Base-by-base conservation (phyloP, 2,329 filamentous ascomycete species). In the Venturia nashicola region DNA sequence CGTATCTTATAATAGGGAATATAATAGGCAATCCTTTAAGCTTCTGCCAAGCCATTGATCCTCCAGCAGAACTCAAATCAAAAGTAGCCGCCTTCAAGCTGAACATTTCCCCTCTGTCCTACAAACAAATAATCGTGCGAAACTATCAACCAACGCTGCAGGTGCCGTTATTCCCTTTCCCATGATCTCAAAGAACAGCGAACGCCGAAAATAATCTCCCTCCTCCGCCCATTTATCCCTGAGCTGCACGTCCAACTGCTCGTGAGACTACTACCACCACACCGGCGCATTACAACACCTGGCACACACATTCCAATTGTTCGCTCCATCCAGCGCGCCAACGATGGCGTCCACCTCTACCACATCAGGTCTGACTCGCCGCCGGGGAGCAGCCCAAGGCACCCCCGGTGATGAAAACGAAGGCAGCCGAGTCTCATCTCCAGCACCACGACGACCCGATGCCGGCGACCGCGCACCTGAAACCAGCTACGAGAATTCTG, bases 401-500 rank as follows among this genome's bases (percentile, higher is more conserved):
- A 79, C 79, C 61, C 82, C 83, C 65, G 83, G 80, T 74, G 85
- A 87, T 67, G 82, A 84, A 72, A 81, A 84, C 70, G 82, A 86
- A 70, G 78, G 81, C 71, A 85, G 82, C 77, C 82, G 87, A 72
- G 86, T 89, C 69, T 80, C 82, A 71, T 88, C 86, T 61, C 86
- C 86, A 46, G 80, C 80, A 65, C 83, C 86, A 67, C 76, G 78
- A 81, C 85, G 79, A 78, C 85, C 79, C 80, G 84, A 79, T 66
- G 75, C 75, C 70, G 27, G 46, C 46, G 80, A 80, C 66, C 74
- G 80, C 70, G 75, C 77, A 23, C 83, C 84, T 64, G 85, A 87
- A 78, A 97, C 94, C 66, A 93, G 89, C 72, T 97, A 96, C 80
- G 89, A 92, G 78, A 91, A 76, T 71, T 78, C 88, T 75, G 93